Conservation (phyloP, 306 rosid genomes). For the Calophaca sinica region DNA sequence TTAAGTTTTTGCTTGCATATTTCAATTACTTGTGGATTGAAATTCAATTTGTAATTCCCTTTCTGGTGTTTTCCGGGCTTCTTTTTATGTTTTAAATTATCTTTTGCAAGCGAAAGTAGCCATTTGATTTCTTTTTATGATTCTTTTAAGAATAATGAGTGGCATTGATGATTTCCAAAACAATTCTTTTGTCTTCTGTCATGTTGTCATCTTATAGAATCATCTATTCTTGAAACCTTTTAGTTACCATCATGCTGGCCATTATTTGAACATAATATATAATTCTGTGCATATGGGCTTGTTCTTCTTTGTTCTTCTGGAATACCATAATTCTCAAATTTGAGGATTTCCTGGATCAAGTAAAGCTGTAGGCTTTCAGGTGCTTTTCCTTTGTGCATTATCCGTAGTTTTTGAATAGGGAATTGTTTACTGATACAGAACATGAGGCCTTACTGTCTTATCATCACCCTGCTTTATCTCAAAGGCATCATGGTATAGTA, state of each 20-base stretch:
- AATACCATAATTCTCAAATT: too few relatives aligned
- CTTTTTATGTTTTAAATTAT: background rate
- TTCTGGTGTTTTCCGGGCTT: background rate
- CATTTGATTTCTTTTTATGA: background rate
- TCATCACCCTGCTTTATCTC: constrained; percentile 9
- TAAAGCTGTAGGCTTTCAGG: too few relatives aligned
- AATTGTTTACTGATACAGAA: background rate
- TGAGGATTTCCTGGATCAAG: too few relatives aligned
- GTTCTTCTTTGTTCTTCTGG: too few relatives aligned
- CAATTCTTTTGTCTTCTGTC: background rate
- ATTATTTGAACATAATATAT: too few relatives aligned
- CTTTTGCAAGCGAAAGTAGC: background rate
- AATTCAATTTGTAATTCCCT: background rate
- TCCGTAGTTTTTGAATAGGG: background rate
- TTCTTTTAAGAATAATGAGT: background rate
- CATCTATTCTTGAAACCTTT: too few relatives aligned
- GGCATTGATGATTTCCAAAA: too few relatives aligned
- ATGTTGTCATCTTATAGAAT: background rate
- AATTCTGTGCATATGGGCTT: too few relatives aligned
- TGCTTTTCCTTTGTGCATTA: background rate
- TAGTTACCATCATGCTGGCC: too few relatives aligned
- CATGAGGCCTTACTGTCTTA: constrained; percentile 15
- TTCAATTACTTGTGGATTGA: constrained; percentile 20
- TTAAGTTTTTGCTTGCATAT: background rate
- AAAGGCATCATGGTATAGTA: background rate